Evolutionary conservation across 495 filamentous ascomycete species (phyloP), one percentile per base, ranked within the genome.

Genomic region (Penicillium bovifimosum): DNA sequence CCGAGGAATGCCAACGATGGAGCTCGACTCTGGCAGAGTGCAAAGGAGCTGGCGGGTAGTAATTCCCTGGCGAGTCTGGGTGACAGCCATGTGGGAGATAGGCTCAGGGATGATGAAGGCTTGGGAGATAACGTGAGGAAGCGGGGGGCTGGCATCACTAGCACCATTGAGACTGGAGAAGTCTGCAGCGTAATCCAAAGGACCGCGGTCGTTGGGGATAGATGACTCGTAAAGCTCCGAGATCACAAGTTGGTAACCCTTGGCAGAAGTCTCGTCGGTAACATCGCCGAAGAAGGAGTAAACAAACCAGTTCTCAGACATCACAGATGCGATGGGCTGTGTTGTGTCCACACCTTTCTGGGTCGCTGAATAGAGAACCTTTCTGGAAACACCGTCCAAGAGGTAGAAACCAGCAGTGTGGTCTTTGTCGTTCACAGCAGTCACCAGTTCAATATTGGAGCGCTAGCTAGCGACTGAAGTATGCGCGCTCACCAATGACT

Each of bases 231-330:
- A 97, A 11, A 96, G 78, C 59, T 97, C 95, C 2, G 86, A 85
- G 6, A 96, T 76, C 35, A 90, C 82, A 16, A 97, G 81, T 55
- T 95, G 88, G 66, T 96, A 92, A 18, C 90, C 91, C 70, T 87
- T 87, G 44, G 89, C 74, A 2, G 81, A 67, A 39, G 84, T 74
- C 20, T 75, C 60, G 29, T 17, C 62, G 54, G 51, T 47, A 26
- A 79, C 72, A 48, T 88, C 77, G 32, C 79, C 82, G 62, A 79
- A 92, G 73, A 91, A 87, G 13, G 89, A 85, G 75, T 93, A 96
- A 20, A 87, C 76, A 66, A 96, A 89, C 91, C 91, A 97, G 73
- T 99, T 97, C 74, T 97, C 93, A 4, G 89, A 86, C 27, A 97
- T 72, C 29, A 79, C 80, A 29, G 88, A 87, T 18, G 84, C 69